Base-by-base conservation (phyloP, 140 eudicot species). In the Artemisia princeps region DNA sequence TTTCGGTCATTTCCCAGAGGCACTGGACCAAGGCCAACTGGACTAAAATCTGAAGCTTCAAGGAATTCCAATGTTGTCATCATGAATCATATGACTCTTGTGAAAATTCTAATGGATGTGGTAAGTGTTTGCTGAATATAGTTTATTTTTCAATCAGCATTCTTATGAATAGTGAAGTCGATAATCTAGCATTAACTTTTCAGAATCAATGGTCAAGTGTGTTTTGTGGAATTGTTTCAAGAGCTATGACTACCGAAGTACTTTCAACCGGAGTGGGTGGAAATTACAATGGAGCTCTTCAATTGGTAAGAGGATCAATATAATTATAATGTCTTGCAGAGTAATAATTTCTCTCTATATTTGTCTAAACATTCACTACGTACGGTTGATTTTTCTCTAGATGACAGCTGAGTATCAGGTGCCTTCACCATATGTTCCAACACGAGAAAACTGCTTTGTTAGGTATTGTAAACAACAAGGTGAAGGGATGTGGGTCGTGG, bases 241-340 rank as follows among this genome's bases (percentile, higher is more conserved):
- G 94, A 75, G 96, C 96, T 64, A 66, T 81, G 85, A 92, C 98
- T 56, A 58, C 86, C 44, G 98, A 86, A 20, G 96, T 92, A 28
- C 82, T 92, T 37, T 92, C 98, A 24, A 88, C 98, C 28, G 98
- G 98, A 6, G 94, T 92, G 28, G 94, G 94, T 6, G 98, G 96
- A 42, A 88, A 84, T 73, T 88, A 85, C 72, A 92, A 92, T 76
- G 98, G 98, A 58, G 98, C 96, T 60, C 61, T 92, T 10, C 98
- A 92, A 92, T 95, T 92, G 92, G 98, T 91, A 88, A 68, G 70
- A 17, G 44, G 6, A 60, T 24, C 12, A 74, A 24, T 33, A 9
- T 33, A 33, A 6, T 33, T 33, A 12, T 11, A 42, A 37, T 12
- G 60, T 1, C 16, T 20, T 14, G 11, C 5, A 62, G 20, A 37